phyloP scores from a whole-genome alignment of 805 yeast genomes.

The Starmerella ratchasimensis region DNA sequence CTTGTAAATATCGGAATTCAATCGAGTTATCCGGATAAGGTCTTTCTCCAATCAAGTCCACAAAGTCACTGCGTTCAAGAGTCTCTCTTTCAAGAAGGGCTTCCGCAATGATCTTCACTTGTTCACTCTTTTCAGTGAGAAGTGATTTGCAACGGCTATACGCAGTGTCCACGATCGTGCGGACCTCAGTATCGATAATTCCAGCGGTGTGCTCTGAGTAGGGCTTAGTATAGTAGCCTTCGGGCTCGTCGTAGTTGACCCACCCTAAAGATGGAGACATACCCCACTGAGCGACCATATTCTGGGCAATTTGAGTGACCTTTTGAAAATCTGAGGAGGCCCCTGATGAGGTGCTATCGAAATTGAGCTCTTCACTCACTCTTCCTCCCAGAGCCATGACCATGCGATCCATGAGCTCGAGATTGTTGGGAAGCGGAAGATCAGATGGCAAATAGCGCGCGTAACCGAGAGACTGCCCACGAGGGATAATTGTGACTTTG shows the following conservation, averaged over 20 bases:
- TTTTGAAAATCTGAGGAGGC: constrained; percentile 95
- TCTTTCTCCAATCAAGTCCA: constrained; percentile 73
- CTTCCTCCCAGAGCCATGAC: constrained; percentile 96
- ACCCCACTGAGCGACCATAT: constrained; percentile 86
- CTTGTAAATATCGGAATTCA: constrained; percentile 22
- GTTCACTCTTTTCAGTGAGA: constrained; percentile 53
- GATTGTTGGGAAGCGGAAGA: constrained; percentile 58
- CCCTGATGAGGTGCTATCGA: constrained; percentile 85
- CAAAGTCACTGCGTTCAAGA: constrained; percentile 87
- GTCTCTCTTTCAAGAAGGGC: constrained; percentile 78
- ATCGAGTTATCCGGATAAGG: constrained; percentile 43
- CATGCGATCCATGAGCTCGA: constrained; percentile 79
- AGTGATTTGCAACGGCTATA: constrained; percentile 58
- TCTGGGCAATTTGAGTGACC: constrained; percentile 83
- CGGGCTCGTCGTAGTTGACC: constrained; percentile 56
- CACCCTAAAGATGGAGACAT: constrained; percentile 86
- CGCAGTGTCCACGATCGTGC: constrained; percentile 61
- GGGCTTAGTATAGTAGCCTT: constrained; percentile 65
- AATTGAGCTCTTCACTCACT: constrained; percentile 88
- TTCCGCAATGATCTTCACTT: constrained; percentile 76
- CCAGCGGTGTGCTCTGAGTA: constrained; percentile 79
- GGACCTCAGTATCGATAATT: constrained; percentile 69
- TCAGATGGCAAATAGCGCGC: constrained; percentile 96
- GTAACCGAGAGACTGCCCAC: constrained; percentile 94
- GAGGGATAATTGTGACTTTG: constrained; percentile 91